Evolutionary conservation across 73 alveolate species (phyloP).

Genomic region (Paramecium bursaria): DNA sequence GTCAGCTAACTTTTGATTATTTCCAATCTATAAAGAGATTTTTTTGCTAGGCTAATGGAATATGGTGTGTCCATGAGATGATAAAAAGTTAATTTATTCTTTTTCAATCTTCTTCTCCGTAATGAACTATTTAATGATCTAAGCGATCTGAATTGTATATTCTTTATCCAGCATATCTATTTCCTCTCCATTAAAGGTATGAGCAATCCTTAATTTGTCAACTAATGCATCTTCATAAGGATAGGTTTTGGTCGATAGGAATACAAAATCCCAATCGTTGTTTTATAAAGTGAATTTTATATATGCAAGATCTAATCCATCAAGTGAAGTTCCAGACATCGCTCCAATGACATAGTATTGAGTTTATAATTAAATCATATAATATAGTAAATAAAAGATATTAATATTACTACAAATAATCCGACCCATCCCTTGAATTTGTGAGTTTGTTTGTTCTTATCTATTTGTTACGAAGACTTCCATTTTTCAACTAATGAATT

Average conservation of each 20-base stretch:
- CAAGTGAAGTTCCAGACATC: conserved; percentile 42
- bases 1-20: not conserved
- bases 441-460: too few species aligned
- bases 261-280: not conserved
- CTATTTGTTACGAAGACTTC: too few species aligned
- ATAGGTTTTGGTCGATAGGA: not conserved
- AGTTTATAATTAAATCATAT: too few species aligned
- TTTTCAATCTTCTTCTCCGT: not conserved
- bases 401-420: too few species aligned
- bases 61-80: conserved; percentile 65
- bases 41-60: conserved; percentile 54
- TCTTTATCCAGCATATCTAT: conserved; percentile 18
- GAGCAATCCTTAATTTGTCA: not conserved
- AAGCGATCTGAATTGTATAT: not conserved
- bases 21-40: conserved; percentile 55
- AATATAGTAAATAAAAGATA: too few species aligned
- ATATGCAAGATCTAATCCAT: conserved; percentile 37
- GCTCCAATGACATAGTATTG: conserved; percentile 23
- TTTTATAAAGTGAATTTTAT: not conserved
- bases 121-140: conserved; percentile 11
- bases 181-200: not conserved
- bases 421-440: too few species aligned
- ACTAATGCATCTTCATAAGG: conserved; percentile 20
- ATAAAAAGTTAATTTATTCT: conserved; percentile 17
- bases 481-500: too few species aligned